These are phyloP conservation scores for Russula brevipes DNA, from an alignment of 768 basidiomycete species.

Conservation along the genomic window DNA sequence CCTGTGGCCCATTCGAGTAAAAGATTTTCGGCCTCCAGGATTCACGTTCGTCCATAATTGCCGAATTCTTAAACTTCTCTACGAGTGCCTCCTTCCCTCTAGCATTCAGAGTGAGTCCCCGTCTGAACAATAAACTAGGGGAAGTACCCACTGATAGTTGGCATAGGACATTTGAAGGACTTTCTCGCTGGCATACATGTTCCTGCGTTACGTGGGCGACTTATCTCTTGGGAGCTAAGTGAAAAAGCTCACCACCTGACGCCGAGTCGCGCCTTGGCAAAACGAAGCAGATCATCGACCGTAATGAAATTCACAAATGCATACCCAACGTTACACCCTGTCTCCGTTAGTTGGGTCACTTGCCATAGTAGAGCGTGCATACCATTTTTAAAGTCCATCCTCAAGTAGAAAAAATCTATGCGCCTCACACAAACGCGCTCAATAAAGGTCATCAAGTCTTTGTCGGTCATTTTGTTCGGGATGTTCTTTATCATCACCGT, in stretches of 20 bases:
- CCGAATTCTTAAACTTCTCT: conserved; percentile 88
- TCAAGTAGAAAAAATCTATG: conserved; percentile 83
- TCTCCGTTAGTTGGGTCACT: neutral
- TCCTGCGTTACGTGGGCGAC: conserved; percentile 44
- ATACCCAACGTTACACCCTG: conserved; percentile 74
- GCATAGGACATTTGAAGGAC: conserved; percentile 89
- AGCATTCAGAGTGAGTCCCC: neutral
- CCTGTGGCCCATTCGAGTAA: conserved; percentile 65
- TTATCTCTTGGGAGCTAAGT: neutral
- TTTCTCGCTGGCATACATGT: conserved; percentile 89
- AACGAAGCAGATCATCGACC: conserved; percentile 68
- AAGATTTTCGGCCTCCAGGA: conserved; percentile 84
- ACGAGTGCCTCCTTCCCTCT: conserved; percentile 88
- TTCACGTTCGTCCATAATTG: conserved; percentile 83
- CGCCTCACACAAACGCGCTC: conserved; percentile 64
- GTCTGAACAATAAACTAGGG: neutral
- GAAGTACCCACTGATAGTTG: conserved; percentile 76
- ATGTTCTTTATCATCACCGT: conserved; percentile 92
- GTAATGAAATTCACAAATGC: conserved; percentile 89
- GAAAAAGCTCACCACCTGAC: conserved; percentile 67
- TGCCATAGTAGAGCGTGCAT: conserved; percentile 24
- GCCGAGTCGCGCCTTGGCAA: conserved; percentile 69
- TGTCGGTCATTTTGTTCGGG: conserved; percentile 86
- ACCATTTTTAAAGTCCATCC: conserved; percentile 85
- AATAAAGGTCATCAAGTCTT: conserved; percentile 63